Evolutionary conservation across 768 basidiomycete genomes (phyloP), one percentile per base, ranked within the genome.

Genomic region (Leccinum sublutescens): DNA sequence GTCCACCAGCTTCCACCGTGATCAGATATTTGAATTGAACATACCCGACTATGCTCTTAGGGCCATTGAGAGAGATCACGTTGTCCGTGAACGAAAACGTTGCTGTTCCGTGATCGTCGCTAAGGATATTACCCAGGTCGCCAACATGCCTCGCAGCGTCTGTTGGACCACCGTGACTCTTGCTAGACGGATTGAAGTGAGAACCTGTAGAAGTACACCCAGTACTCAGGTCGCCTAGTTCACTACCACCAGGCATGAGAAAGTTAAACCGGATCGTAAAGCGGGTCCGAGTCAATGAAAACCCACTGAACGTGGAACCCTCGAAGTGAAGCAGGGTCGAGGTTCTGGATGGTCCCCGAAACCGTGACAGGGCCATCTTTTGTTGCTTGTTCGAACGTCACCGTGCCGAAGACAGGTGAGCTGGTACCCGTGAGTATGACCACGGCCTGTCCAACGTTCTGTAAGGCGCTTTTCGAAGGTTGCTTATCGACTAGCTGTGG

Each of bases 301-400:
- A 77, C 86, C 58, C 63, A 90, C 89, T 94, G 91, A 57, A 94
- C 76, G 74, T 93, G 92, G 77, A 93, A 90, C 5, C 92, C 92
- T 36, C 86, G 82, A 59, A 77, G 68, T 5, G 85, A 77, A 52
- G 78, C 78, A 5, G 85, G 77, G 62, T 83, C 80, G 49, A 93
- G 79, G 60, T 81, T 82, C 57, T 74, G 78, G 62, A 94, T 76
- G 54, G 82, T 77, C 27, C 89, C 89, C 10, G 80, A 81, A 43
- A 93, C 74, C 14, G 75, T 82, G 52, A 90, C 87, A 25, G 84
- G 80, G 2, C 79, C 80, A 56, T 68, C 69, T 60, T 72, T 70
- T 17, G 76, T 68, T 2, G 76, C 55, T 71, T 93, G 91, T 29
- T 79, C 76, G 71, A 93, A 91, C 43, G 77, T 79, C 59, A 92